Evolutionary conservation across 2,329 filamentous ascomycete genomes (phyloP), one percentile per base, ranked within the genome.

Genomic region (Acrocalymma vagum): DNA sequence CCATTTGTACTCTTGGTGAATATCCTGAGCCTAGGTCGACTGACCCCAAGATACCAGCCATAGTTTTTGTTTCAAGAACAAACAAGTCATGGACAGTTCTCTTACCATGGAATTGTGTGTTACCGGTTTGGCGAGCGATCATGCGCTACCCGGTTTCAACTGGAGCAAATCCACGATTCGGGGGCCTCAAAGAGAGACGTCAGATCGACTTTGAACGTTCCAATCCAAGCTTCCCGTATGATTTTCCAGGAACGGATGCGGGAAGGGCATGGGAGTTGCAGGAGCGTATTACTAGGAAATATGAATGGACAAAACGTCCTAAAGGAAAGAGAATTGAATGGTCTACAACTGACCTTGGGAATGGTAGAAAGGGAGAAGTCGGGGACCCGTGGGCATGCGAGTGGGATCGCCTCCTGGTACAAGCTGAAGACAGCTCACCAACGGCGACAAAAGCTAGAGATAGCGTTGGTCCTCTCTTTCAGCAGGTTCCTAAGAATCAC

Each of bases 41-140:
- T 7, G 91, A 96, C 58, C 88, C 89, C 1, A 73, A 80, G 2
- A 94, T 97, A 11, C 94, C 94, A 1, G 71, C 93, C 25, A 75
- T 93, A 2, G 71, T 95, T 5, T 77, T 90, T 4, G 78, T 85
- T 22, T 83, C 81, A 9, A 79, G 83, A 3, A 71, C 72, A 24
- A 73, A 76, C 38, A 65, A 55, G 1, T 85, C 79, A 0, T 97
- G 91, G 90, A 94, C 86, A 0, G 66, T 97, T 1, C 76, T 97
- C 16, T 79, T 94, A 3, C 94, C 94, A 0, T 96, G 93, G 90
- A 91, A 89, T 63, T 96, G 89, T 57, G 87, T 97, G 23, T 76
- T 84, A 23, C 83, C 90, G 0, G 77, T 96, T 21, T 99, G 94
- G 94, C 87, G 93, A 57, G 85, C 83, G 30, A 72, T 97, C 10